These are phyloP conservation scores for Schizochytrium sp. DNA, from an alignment of 108 stramenopile species.

Conservation along the genomic window DNA sequence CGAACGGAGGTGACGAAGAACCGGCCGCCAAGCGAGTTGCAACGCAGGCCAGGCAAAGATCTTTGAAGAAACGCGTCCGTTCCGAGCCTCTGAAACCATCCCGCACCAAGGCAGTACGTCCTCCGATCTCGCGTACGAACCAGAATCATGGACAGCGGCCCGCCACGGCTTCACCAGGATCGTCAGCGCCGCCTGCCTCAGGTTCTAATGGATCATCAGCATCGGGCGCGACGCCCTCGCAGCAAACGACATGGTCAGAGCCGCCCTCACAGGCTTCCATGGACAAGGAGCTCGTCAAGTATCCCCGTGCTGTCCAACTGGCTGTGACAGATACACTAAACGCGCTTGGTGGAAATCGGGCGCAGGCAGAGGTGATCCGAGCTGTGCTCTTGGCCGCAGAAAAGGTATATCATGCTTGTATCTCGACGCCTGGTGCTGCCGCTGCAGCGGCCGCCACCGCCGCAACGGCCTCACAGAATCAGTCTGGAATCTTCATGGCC, in stretches of 20 bases:
- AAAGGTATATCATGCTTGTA: background rate
- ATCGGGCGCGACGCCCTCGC: background rate
- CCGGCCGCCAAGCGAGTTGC: background rate
- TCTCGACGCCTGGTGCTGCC: background rate
- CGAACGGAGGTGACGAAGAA: background rate
- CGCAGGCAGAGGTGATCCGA: background rate
- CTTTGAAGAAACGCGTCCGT: background rate
- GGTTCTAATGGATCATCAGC: background rate
- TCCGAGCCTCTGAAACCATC: background rate
- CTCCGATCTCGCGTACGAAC: background rate
- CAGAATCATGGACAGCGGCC: no score
- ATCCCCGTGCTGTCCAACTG: background rate
- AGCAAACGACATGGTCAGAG: background rate
- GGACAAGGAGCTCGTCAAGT: background rate
- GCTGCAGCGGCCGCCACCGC: no score
- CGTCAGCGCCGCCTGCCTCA: no score
- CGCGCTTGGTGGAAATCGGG: background rate
- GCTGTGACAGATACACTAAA: background rate
- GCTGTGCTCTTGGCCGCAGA: background rate
- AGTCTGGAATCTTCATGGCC: no score
- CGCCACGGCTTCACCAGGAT: no score
- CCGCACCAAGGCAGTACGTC: background rate
- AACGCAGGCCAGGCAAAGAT: background rate
- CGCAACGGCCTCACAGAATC: no score
- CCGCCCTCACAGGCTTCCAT: background rate